Base-by-base conservation (phyloP, 139 green algal species). In the Ettlia oleoabundans region DNA sequence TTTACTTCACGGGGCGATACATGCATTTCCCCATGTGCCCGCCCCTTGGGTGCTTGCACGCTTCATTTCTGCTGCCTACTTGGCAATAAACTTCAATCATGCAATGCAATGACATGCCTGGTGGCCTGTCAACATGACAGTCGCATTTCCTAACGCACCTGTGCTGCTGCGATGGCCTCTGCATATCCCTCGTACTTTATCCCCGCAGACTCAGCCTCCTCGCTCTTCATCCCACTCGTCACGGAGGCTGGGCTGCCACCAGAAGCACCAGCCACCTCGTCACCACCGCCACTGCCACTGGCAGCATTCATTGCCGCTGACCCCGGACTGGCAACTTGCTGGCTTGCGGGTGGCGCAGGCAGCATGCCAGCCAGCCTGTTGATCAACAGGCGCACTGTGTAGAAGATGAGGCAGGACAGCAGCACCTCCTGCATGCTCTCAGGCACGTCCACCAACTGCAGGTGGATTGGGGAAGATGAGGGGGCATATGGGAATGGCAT, bases 121-220 rank as follows among this genome's bases (percentile, higher is more conserved):
- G n/a, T n/a, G n/a, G n/a, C n/a, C n/a, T n/a, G n/a, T n/a, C n/a
- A n/a, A 58, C 18, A 65, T 65, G 15, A 9, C 18, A 15, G n/a
- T 65, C 18, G 18, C 15, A 28, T n/a, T 15, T 22, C 15, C 28
- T 4, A 32, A 0, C 74, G 28, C 37, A 80, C 74, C 74, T 80
- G 74, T 21, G 65, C 74, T 33, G 52, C 51, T 9, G 80, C 69
- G 5, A 88, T 88, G 53, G 71, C 79, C 62, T 88, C 47, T 26
- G 55, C 62, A 24, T 88, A 88, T 3, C 84, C 84, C 51, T 88
- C 84, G 43, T 88, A 88, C 71, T 85, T 85, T 40, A 88, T 62
- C 5, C 84, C 83, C 71, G 71, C 58, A 13, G 21, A 18, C 53
- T 66, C 69, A 55, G 63, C 37, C 64, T 78, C 65, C 51, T 85